Evolutionary conservation across 23 red algal genomes (phyloP).

Genomic region (Chondrus crispus): DNA sequence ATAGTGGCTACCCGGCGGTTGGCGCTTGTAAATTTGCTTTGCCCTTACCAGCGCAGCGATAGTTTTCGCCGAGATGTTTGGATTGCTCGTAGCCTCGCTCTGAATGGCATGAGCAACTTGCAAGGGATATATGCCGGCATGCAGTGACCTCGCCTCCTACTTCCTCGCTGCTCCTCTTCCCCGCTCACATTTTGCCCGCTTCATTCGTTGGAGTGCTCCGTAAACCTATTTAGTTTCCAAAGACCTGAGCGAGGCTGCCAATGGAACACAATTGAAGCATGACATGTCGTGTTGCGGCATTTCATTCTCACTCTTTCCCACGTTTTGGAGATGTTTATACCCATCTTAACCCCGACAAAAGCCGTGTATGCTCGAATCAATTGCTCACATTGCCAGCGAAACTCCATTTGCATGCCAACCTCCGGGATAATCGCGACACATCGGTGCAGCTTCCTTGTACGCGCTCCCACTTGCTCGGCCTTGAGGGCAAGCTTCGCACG

Average conservation of each 20-base stretch:
- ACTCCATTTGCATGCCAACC: not conserved
- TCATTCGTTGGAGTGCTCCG: not conserved
- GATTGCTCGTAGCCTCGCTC: not conserved
- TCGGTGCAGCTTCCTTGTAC: not conserved
- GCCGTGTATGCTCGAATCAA: not conserved
- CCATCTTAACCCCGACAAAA: not conserved
- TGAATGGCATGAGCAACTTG: not conserved
- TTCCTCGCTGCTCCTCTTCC: not conserved
- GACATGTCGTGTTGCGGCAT: conserved; percentile 1
- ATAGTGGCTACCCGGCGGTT: not conserved
- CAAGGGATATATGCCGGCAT: not conserved
- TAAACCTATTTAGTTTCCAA: conserved; percentile 25
- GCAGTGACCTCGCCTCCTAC: not conserved
- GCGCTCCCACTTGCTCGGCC: too few species aligned
- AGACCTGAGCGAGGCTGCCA: conserved; percentile 11
- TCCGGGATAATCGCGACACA: not conserved
- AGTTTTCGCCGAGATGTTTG: not conserved
- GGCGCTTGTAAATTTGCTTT: not conserved
- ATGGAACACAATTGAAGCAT: not conserved
- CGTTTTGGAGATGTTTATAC: not conserved
- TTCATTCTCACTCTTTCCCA: not conserved
- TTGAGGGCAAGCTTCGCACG: too few species aligned
- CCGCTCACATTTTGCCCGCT: not conserved
- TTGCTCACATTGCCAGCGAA: conserved; percentile 2
- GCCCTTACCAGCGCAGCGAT: not conserved